Conservation (phyloP, 345 rosid genomes). For the Trapa incisa region DNA sequence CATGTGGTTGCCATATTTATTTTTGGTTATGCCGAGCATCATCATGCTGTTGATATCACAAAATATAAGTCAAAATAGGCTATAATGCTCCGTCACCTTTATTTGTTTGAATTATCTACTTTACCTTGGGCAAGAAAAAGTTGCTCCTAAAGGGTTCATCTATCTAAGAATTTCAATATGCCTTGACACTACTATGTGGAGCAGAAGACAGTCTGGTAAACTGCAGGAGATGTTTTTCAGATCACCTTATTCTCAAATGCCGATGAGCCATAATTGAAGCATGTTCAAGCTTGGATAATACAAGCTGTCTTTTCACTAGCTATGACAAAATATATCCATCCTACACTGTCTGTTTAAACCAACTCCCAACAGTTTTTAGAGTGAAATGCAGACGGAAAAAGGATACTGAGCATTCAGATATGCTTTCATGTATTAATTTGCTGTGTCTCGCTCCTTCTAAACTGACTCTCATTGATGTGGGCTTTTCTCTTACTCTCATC, state of each 20-base stretch:
- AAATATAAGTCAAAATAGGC: constrained; percentile 15
- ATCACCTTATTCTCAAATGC: neutral
- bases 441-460: neutral
- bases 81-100: constrained; percentile 5
- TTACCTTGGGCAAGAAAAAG: neutral
- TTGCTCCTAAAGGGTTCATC: neutral
- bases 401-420: neutral
- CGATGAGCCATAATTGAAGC: neutral
- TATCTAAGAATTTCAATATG: neutral
- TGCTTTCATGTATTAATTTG: neutral
- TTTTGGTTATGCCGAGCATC: constrained; percentile 4
- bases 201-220: neutral
- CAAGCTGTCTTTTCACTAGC: neutral
- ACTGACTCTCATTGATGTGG: neutral
- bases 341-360: neutral
- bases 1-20: neutral
- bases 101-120: neutral
- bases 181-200: neutral
- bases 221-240: neutral
- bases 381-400: neutral
- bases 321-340: neutral
- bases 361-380: neutral
- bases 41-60: constrained; percentile 9
- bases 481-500: neutral
- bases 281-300: neutral